Evolutionary conservation across 805 yeast species (phyloP), one percentile per base, ranked within the genome.

Genomic region (Komagataella populi): DNA sequence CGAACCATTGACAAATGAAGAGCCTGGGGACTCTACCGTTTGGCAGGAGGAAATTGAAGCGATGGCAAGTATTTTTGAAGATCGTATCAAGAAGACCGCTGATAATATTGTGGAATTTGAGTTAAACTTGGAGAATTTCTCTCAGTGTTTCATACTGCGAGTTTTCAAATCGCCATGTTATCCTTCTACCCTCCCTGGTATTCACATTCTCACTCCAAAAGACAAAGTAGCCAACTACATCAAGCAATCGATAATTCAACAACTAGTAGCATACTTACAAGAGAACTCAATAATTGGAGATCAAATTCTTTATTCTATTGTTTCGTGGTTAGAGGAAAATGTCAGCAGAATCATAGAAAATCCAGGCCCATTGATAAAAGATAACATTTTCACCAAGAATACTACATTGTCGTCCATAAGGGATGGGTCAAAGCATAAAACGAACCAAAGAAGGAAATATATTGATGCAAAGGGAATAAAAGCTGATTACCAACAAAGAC

Each of bases 41-140:
- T 90, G 96, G 96, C 63, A 68, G 0, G 85, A 85, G 60, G 97
- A 90, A 60, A 60, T 82, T 14, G 88, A 83, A 53, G 80, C 88
- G 48, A 65, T 90, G 53, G 61, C 67, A 18, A 74, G 82, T 45
- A 78, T 87, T 20, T 84, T 80, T 51, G 74, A 72, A n/a, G 77
- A 74, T 17, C 60, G 65, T 18, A 56, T 78, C 23, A 63, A 63
- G 12, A 52, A 60, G 6, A 52, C 63, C 4, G 61, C 61, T n/a
- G 59, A 63, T 2, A 54, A 62, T 23, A 59, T 65, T 22, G 62
- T 70, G 39, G 70, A 65, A 22, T 57, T 75, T n/a, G 49, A 59
- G 6, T 60, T 73, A 16, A 60, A 60, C 30, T 59, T 68, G 1
- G 62, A 62, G 20, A 61, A 68, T 24, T 53, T 72, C 8, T 54